phyloP scores from a whole-genome alignment of 129 eudicot species.

The Lactuca sativa region DNA sequence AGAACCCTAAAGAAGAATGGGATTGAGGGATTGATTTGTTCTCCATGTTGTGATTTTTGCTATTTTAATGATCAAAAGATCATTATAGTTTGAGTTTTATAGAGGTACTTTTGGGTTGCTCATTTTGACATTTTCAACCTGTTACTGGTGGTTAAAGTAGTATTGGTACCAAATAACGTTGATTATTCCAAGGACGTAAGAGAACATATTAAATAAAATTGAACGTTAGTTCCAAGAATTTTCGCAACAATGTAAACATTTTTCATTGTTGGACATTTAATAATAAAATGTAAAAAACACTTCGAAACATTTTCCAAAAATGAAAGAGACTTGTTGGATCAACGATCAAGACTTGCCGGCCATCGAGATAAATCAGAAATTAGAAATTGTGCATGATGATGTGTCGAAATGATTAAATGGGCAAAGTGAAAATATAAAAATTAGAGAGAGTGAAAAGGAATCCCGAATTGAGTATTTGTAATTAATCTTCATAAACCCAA shows the following conservation, averaged over 20 bases:
- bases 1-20: conserved; percentile 13
- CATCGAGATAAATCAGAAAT: too few species aligned
- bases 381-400: too few species aligned
- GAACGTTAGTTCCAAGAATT: background rate
- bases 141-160: background rate
- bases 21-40: conserved; percentile 1
- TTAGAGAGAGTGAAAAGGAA: too few species aligned
- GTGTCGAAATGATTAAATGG: too few species aligned
- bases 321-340: background rate
- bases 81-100: background rate
- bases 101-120: background rate
- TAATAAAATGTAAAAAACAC: background rate
- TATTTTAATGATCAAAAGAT: background rate
- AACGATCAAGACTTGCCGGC: conserved; percentile 1
- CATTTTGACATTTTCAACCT: background rate
- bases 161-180: background rate
- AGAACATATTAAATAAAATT: background rate
- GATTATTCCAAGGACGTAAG: conserved; percentile 4
- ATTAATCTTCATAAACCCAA: too few species aligned
- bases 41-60: background rate
- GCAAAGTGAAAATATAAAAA: too few species aligned
- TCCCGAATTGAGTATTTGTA: too few species aligned
- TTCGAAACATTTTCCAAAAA: background rate
- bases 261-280: conserved; percentile 12
- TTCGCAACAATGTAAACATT: background rate